Percentiles rank a stretch among this genome's conserved stretches.
phyloP scores from a whole-genome alignment of 2,329 filamentous ascomycete genomes.

The Achaetomium macrosporum region DNA sequence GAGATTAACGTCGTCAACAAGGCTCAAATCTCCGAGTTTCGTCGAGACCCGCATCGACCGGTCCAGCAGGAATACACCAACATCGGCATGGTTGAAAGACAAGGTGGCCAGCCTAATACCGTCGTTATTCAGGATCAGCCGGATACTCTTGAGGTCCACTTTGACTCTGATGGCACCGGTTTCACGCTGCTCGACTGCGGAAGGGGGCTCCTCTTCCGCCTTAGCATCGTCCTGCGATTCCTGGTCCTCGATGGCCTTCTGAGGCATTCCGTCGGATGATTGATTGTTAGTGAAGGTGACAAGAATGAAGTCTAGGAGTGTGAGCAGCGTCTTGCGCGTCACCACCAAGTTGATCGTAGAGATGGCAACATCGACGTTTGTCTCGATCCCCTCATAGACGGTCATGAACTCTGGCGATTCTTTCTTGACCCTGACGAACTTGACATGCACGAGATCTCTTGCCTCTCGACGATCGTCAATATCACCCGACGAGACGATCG shows the following conservation, averaged over 20 bases:
- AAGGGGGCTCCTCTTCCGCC: constrained; percentile 30
- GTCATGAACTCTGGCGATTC: constrained; percentile 90
- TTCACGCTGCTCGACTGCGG: constrained; percentile 36
- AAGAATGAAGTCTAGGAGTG: constrained; percentile 87
- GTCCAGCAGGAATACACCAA: constrained; percentile 80
- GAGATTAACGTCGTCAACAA: constrained; percentile 90
- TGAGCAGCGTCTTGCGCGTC: constrained; percentile 86
- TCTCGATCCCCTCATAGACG: constrained; percentile 88
- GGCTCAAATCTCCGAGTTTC: constrained; percentile 76
- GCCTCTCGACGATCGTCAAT: constrained; percentile 67
- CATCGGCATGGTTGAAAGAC: constrained; percentile 85
- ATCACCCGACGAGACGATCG: constrained; percentile 84
- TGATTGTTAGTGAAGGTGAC: constrained; percentile 72
- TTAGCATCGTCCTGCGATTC: constrained; percentile 35
- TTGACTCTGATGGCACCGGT: constrained; percentile 85
- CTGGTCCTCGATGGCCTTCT: constrained; percentile 36
- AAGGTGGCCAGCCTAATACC: constrained; percentile 90
- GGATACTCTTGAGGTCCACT: constrained; percentile 86
- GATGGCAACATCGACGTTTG: constrained; percentile 82
- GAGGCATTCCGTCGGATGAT: constrained; percentile 26
- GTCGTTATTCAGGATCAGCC: constrained; percentile 94
- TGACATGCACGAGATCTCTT: constrained; percentile 79
- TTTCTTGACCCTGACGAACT: constrained; percentile 82
- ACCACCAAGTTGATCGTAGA: constrained; percentile 96
- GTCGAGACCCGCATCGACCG: constrained; percentile 84